Conservation (phyloP, 148 eudicot species). For the Rhododendron vialii region DNA sequence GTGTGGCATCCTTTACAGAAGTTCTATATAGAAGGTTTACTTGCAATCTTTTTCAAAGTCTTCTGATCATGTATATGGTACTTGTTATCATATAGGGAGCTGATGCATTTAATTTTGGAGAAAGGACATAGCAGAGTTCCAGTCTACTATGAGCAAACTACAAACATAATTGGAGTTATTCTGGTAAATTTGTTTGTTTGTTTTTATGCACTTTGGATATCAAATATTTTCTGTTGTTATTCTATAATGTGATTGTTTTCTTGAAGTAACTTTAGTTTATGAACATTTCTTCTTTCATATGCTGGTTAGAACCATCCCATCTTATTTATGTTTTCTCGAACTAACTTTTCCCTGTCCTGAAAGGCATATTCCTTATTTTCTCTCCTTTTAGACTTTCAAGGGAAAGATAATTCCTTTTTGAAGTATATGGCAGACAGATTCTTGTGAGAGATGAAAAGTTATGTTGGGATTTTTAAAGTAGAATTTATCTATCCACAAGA, state of each 20-base stretch:
- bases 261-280: not conserved
- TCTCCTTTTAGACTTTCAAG: not conserved
- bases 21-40: not conserved
- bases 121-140: conserved; percentile 92
- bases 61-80: conserved; percentile 6
- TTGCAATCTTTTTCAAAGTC: not conserved
- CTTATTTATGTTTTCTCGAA: not conserved
- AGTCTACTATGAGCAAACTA: conserved; percentile 77
- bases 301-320: not conserved
- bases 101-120: conserved; percentile 72
- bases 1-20: conserved; percentile 27
- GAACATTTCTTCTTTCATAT: not conserved
- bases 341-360: not conserved
- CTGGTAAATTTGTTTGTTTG: conserved; percentile 38
- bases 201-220: conserved; percentile 6
- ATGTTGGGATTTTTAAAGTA: not conserved
- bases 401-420: not conserved
- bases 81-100: conserved; percentile 31
- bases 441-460: not conserved
- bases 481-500: not conserved
- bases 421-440: not conserved
- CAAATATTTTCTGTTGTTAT: not conserved
- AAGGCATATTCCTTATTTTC: not conserved
- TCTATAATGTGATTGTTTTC: not conserved
- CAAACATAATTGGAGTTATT: conserved; percentile 74